Conservation (phyloP, 2,329 filamentous ascomycete species). For the Xylariaceae sp. region DNA sequence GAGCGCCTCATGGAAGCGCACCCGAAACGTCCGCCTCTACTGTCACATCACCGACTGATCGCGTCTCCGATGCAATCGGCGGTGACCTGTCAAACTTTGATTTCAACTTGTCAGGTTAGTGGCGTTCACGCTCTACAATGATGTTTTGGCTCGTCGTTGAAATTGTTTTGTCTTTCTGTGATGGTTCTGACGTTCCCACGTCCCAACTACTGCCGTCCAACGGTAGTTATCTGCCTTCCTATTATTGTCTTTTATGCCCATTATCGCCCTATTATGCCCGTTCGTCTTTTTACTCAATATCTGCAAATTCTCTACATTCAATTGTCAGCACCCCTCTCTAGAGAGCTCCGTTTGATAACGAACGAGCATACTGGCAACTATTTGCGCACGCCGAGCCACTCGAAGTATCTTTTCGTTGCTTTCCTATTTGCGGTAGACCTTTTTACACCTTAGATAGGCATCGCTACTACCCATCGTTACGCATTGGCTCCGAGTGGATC, state of each 20-base stretch:
- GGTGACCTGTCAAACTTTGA: constrained; percentile 26
- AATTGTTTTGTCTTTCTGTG: background rate
- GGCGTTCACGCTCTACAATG: constrained; percentile 3
- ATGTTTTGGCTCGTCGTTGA: background rate
- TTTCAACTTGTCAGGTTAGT: constrained; percentile 30
- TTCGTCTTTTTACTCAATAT: background rate
- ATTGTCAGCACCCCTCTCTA: constrained; percentile 9
- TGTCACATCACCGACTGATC: constrained; percentile 26
- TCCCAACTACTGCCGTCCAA: no score
- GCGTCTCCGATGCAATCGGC: constrained; percentile 17
- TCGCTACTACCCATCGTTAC: background rate
- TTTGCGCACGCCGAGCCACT: background rate
- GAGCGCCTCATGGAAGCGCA: constrained; percentile 17
- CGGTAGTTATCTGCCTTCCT: constrained; percentile 1
- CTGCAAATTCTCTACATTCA: constrained; percentile 5
- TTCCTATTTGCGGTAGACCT: constrained; percentile 14
- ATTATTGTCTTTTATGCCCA: background rate
- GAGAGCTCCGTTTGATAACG: no score
- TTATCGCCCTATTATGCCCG: no score
- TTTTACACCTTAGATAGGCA: background rate
- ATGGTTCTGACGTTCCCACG: background rate
- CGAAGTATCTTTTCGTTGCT: background rate
- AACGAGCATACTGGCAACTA: background rate
- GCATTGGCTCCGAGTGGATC: constrained; percentile 11
- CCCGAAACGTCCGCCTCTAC: constrained; percentile 20